phyloP scores from a whole-genome alignment of 2,329 filamentous ascomycete genomes.

The Plectosphaerella sp. region DNA sequence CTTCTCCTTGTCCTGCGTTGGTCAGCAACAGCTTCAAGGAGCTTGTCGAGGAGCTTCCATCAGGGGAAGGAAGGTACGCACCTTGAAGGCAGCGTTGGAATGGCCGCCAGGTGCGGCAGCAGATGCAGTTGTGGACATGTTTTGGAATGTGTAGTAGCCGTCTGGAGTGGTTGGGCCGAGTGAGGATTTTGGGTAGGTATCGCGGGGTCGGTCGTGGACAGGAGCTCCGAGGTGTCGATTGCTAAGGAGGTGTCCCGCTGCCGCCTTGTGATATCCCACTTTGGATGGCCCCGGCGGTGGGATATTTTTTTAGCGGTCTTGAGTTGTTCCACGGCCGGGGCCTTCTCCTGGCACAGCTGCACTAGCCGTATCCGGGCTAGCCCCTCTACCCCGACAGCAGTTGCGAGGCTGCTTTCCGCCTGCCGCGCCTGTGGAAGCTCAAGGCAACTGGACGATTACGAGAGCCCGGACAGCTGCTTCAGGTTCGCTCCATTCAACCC shows the following conservation, averaged over 20 bases:
- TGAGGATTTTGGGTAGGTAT: too few relatives aligned
- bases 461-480: conserved; percentile 7
- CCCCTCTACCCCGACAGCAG: conserved; percentile 9
- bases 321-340: conserved; percentile 14
- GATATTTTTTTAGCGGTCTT: conserved; percentile 16
- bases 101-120: conserved; percentile 29
- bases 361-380: conserved; percentile 7
- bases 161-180: too few relatives aligned
- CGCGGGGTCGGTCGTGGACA: neutral
- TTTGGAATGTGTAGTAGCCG: conserved; percentile 15
- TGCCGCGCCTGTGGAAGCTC: conserved; percentile 10
- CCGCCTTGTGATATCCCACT: conserved; percentile 14
- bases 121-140: conserved; percentile 41
- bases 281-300: conserved; percentile 13
- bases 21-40: conserved; percentile 32
- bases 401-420: conserved; percentile 12
- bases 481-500: neutral
- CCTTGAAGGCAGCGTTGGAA: conserved; percentile 53
- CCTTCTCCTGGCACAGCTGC: neutral
- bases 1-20: conserved; percentile 82
- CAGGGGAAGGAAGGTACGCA: conserved; percentile 29
- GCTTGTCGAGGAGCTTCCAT: conserved; percentile 13
- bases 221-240: conserved; percentile 5
- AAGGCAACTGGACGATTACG: conserved; percentile 19
- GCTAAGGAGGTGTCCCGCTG: conserved; percentile 10